A percentile compares a stretch with the other conserved stretches of the same genome.
These are phyloP conservation scores for Cladophialophora yegresii DNA, from an alignment of 2,329 filamentous ascomycete species.

Conservation along the genomic window DNA sequence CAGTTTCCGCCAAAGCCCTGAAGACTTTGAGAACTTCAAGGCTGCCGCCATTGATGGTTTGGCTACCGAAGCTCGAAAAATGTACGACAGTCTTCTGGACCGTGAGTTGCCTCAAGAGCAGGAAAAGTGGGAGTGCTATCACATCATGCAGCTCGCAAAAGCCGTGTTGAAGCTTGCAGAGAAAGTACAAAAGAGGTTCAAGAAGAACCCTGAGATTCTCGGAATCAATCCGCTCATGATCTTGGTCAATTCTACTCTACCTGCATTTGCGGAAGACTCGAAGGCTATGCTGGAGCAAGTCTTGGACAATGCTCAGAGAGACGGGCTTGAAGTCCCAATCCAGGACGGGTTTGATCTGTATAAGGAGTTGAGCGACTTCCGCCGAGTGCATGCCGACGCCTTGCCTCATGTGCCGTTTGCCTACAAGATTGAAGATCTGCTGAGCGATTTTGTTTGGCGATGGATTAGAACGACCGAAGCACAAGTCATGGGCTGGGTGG, in stretches of 20 bases:
- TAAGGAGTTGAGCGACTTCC: slow-evolving; percentile 80
- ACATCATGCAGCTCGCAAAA: slow-evolving; percentile 86
- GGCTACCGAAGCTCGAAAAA: slow-evolving; percentile 70
- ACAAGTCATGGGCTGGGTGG: slow-evolving; percentile 80
- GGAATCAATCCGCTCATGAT: slow-evolving; percentile 70
- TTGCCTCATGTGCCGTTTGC: slow-evolving; percentile 74
- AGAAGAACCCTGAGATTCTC: slow-evolving; percentile 83
- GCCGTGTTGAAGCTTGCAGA: slow-evolving; percentile 81
- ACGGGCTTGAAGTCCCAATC: slow-evolving; percentile 74
- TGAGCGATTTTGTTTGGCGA: slow-evolving; percentile 92
- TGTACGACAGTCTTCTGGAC: slow-evolving; percentile 77
- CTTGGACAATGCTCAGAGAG: slow-evolving; percentile 68
- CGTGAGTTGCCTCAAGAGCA: slow-evolving; percentile 77
- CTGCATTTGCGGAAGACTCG: slow-evolving; percentile 86
- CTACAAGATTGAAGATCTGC: slow-evolving; percentile 81
- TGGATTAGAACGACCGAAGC: slow-evolving; percentile 83
- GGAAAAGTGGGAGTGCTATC: slow-evolving; percentile 84
- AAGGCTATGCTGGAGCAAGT: slow-evolving; percentile 81
- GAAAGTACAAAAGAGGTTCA: slow-evolving; percentile 88
- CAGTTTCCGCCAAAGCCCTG: slow-evolving; percentile 68
- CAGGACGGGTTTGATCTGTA: slow-evolving; percentile 95
- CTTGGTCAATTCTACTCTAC: slow-evolving; percentile 79
- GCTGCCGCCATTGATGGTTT: slow-evolving; percentile 72
- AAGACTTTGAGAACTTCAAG: slow-evolving; percentile 71
- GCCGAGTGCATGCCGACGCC: slow-evolving; percentile 73